Evolutionary conservation across 164 flowering plant species (phyloP).

Genomic region (Magnolia sinica): DNA sequence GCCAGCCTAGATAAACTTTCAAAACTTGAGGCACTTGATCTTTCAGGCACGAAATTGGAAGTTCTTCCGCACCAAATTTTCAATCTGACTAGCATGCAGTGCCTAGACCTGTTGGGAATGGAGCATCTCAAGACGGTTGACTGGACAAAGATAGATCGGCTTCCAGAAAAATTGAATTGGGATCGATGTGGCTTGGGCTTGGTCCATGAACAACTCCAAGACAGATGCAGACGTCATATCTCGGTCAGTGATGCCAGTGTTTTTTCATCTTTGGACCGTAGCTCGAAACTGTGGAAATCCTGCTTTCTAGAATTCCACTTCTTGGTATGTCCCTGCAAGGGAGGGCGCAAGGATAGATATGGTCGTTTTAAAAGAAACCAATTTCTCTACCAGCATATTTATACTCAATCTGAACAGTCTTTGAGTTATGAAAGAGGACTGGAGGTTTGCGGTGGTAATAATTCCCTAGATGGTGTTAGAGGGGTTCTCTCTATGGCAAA

Average conservation of each 20-base stretch:
- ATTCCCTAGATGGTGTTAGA: not conserved
- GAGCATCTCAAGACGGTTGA: too few relatives aligned
- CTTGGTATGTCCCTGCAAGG: too few relatives aligned
- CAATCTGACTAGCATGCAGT: too few relatives aligned
- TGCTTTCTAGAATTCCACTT: too few relatives aligned
- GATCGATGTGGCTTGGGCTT: too few relatives aligned
- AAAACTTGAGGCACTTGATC: not conserved
- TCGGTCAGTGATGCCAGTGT: too few relatives aligned
- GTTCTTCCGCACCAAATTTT: not conserved
- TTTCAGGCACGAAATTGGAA: not conserved
- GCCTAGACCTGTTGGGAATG: not conserved
- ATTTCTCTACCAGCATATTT: not conserved
- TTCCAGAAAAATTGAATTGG: too few relatives aligned
- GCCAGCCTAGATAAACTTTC: not conserved
- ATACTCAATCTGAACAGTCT: not conserved
- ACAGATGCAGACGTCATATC: too few relatives aligned
- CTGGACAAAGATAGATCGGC: too few relatives aligned
- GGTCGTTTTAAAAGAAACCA: not conserved
- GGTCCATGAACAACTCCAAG: too few relatives aligned
- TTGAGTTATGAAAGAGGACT: not conserved
- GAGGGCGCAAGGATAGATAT: not conserved
- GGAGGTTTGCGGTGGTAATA: not conserved
- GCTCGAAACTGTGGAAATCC: too few relatives aligned
- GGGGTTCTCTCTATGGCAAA: not conserved
- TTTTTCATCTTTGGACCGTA: too few relatives aligned